Base-by-base conservation (phyloP, 495 filamentous ascomycete species). In the Bryoglossum gracile region DNA sequence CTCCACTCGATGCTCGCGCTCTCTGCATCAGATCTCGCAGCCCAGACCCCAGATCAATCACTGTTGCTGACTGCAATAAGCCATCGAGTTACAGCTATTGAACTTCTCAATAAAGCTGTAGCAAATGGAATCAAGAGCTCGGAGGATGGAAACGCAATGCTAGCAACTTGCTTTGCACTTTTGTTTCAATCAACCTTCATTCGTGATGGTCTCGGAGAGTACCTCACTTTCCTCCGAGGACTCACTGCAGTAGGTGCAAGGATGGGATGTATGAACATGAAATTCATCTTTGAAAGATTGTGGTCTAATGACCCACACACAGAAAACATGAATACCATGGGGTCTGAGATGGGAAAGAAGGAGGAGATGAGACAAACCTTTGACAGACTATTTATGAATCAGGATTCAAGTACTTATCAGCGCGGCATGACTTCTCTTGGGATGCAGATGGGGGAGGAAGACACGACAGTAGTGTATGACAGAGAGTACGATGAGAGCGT, bases 1-100 rank as follows among this genome's bases (percentile, higher is more conserved):
- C 76, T 83, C 68, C 77, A 83, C 58, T 67, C 74, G 10, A 78
- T 83, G 53, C 70, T 83, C 0, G 76, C 73, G 14, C 70, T 77
- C 30, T 64, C 75, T 0, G 79, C 76, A 22, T 78, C 76, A 4
- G 72, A 80, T 28, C 64, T 78, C 6, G 65, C 71, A 13, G 36
- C 14, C 56, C 50, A 19, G 3, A 41, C 42, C 59, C 68, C 19
- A 41, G 61, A 36, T 8, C 19, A 21, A 6, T 3, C 48, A 21
- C 54, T 67, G 25, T 38, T 25, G 21, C 54, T 61, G 3, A 65
- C 65, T 6, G 75, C 76, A 22, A 68, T 81, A 56, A 45, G 48
- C 3, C 76, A 83, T 57, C 72, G 78, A 18, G 62, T 77, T 8
- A 75, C 76, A 57, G 74, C 78, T 6, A 75, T 83, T 50, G 65